phyloP scores from a whole-genome alignment of 164 flowering plant species.

The Berberis vulgaris region DNA sequence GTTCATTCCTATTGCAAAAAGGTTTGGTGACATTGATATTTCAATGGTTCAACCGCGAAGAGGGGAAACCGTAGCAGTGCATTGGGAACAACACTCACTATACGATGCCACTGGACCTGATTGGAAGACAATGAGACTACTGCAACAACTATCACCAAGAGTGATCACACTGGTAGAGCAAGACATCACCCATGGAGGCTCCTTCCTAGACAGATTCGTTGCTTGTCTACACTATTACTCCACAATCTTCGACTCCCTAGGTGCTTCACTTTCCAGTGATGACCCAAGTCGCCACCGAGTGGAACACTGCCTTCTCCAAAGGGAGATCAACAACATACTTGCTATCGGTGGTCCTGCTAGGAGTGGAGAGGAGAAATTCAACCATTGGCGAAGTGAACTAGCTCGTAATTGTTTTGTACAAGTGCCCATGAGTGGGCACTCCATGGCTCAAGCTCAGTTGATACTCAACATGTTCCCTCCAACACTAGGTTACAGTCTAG shows the following conservation, averaged over 20 bases:
- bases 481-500: constrained; percentile 55
- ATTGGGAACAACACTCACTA: constrained; percentile 59
- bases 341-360: constrained; percentile 70
- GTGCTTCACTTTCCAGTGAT: constrained; percentile 29
- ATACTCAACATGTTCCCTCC: constrained; percentile 61
- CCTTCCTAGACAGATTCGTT: constrained; percentile 61
- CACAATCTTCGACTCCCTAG: constrained; percentile 57
- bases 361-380: constrained; percentile 63
- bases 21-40: constrained; percentile 32
- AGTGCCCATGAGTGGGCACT: constrained; percentile 47
- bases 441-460: constrained; percentile 68
- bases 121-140: constrained; percentile 46
- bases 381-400: constrained; percentile 46
- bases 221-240: constrained; percentile 64
- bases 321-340: constrained; percentile 52
- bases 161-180: constrained; percentile 61
- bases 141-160: constrained; percentile 36
- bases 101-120: constrained; percentile 66
- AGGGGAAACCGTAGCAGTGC: constrained; percentile 58
- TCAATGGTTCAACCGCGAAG: constrained; percentile 26
- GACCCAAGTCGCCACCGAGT: constrained; percentile 32
- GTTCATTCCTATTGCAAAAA: constrained; percentile 50
- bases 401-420: constrained; percentile 31
- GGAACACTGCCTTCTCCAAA: constrained; percentile 40
- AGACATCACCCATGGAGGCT: constrained; percentile 36